A percentile compares a stretch with the other conserved stretches of the same genome.
phyloP scores from a whole-genome alignment of 495 filamentous ascomycete species.

The Neurospora sp. region DNA sequence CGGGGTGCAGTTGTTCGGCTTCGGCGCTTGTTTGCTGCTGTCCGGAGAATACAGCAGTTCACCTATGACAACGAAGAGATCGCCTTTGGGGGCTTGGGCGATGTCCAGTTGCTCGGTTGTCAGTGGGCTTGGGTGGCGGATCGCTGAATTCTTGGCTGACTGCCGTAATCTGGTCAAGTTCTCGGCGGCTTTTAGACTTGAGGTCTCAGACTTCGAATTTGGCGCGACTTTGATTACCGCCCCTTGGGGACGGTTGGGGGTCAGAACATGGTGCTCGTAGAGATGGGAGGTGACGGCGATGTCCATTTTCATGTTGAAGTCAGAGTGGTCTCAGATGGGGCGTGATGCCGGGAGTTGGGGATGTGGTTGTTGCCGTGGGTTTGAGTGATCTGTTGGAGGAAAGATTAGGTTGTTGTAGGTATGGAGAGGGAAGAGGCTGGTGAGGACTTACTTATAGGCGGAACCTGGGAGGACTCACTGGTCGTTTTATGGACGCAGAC shows the following conservation, averaged over 20 bases:
- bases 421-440: neutral
- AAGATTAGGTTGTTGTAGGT: neutral
- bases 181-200: neutral
- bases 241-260: neutral
- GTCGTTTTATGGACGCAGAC: neutral
- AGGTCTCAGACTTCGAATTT: neutral
- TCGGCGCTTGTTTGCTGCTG: neutral
- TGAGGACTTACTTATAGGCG: neutral
- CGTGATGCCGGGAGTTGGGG: neutral
- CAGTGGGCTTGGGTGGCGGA: neutral
- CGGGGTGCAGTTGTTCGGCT: neutral
- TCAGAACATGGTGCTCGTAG: neutral
- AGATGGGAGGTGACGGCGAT: neutral
- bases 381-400: neutral
- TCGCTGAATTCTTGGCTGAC: neutral
- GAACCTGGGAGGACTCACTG: neutral
- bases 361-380: neutral
- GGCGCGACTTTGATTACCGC: neutral
- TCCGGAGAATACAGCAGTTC: neutral
- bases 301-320: neutral
- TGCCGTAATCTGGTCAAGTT: neutral
- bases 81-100: neutral
- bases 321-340: neutral
- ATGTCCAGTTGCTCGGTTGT: neutral
- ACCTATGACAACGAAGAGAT: neutral